Evolutionary conservation across 371 early-diverging fungal species (phyloP), one percentile per base, ranked within the genome.

Genomic region (Zopfochytrium polystomum): DNA sequence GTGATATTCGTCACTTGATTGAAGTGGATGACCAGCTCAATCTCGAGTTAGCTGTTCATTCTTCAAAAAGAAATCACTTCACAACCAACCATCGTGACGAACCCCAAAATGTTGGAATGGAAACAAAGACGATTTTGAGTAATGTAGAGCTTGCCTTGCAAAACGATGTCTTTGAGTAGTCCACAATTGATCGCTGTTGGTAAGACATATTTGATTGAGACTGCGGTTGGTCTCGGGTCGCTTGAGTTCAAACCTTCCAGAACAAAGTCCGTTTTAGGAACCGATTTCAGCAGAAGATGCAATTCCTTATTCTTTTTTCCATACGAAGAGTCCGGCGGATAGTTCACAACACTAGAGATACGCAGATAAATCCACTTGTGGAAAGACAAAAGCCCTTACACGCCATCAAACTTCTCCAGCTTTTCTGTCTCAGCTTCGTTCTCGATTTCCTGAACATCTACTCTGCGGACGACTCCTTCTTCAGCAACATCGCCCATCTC

Each of bases 51-150:
- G n/a, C n/a, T n/a, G n/a, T n/a, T n/a, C n/a, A n/a, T n/a, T n/a
- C n/a, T n/a, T n/a, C n/a, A n/a, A n/a, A n/a, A n/a, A n/a, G n/a
- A n/a, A n/a, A n/a, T n/a, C n/a, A n/a, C n/a, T n/a, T n/a, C n/a
- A n/a, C n/a, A n/a, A n/a, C n/a, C n/a, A n/a, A n/a, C n/a, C n/a
- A n/a, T n/a, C n/a, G 90, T 95, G 33, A 95, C 85, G 88, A 93
- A 95, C n/a, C 97, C 95, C 73, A 96, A 89, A 55, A 96, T 94
- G 67, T 92, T 95, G 56, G 96, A 90, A 67, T 95, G 85, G 68
- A 96, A 96, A 72, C 93, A 92, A 3, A 96, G 69, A 52, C 89
- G 83, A 69, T 85, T 81, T 59, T 90, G 88, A 20, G 93, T 91
- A 59, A 95, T 72, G 72, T 90, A 96, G 58, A 95, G 70, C 30